These are phyloP conservation scores for Aschersonia sp. DNA, from an alignment of 2,329 filamentous ascomycete genomes.

Conservation along the genomic window DNA sequence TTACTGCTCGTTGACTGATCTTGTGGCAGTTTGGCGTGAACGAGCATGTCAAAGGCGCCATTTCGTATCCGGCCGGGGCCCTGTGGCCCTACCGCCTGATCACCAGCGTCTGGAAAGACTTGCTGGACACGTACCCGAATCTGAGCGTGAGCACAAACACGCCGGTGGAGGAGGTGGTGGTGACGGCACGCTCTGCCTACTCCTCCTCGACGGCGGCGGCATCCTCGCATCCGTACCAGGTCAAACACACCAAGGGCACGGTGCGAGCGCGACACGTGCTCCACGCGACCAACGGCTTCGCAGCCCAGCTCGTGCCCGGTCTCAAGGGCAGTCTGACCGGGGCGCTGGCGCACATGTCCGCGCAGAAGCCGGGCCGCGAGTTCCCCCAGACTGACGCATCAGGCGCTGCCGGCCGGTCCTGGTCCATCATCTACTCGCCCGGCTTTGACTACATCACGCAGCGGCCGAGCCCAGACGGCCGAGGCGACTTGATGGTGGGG, in stretches of 20 bases:
- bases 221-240: slow-evolving; percentile 18
- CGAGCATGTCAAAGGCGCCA: slow-evolving; percentile 21
- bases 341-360: slow-evolving; percentile 33
- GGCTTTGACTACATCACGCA: slow-evolving; percentile 40
- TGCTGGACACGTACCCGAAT: slow-evolving; percentile 19
- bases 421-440: slow-evolving; percentile 30
- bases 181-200: background rate
- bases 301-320: slow-evolving; percentile 33
- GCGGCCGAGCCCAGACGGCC: slow-evolving; percentile 16
- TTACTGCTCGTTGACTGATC: background rate
- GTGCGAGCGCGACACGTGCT: slow-evolving; percentile 35
- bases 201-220: slow-evolving; percentile 1
- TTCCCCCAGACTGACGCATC: slow-evolving; percentile 10
- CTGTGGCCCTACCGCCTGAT: slow-evolving; percentile 37
- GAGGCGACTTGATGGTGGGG: slow-evolving; percentile 37
- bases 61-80: slow-evolving; percentile 31
- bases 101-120: slow-evolving; percentile 26
- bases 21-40: slow-evolving; percentile 19
- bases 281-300: slow-evolving; percentile 42
- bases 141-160: slow-evolving; percentile 25
- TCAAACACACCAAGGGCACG: slow-evolving; percentile 28
- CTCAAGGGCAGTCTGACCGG: slow-evolving; percentile 30
- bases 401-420: slow-evolving; percentile 24
- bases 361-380: slow-evolving; percentile 24
- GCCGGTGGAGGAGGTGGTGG: slow-evolving; percentile 17